phyloP scores from a whole-genome alignment of 495 filamentous ascomycete genomes.

The Tuber indicum region DNA sequence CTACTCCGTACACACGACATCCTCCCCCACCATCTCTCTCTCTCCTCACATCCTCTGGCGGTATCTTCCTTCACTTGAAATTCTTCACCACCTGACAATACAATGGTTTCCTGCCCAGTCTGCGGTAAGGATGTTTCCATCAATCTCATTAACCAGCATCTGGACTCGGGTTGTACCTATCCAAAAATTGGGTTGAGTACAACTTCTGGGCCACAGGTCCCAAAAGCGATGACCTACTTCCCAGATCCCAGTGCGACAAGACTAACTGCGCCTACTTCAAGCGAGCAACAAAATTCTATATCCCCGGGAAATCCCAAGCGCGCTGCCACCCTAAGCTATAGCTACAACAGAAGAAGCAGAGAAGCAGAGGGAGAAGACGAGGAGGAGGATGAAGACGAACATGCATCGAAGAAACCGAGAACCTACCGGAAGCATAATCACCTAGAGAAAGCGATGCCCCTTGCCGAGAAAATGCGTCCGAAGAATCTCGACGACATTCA shows the following conservation, averaged over 20 bases:
- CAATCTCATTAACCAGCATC: slow-evolving; percentile 77
- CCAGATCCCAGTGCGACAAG: background rate
- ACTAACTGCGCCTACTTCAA: background rate
- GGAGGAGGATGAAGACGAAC: slow-evolving; percentile 7
- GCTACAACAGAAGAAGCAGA: slow-evolving; percentile 13
- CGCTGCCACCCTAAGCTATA: slow-evolving; percentile 2
- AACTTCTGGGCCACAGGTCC: background rate
- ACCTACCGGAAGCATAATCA: slow-evolving; percentile 52
- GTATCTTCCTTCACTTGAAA: background rate
- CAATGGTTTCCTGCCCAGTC: slow-evolving; percentile 76
- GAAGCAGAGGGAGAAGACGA: slow-evolving; percentile 2
- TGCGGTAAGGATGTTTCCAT: slow-evolving; percentile 71
- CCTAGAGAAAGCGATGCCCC: slow-evolving; percentile 65
- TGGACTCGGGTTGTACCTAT: slow-evolving; percentile 71
- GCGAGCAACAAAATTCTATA: background rate
- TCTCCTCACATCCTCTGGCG: background rate
- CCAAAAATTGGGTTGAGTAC: slow-evolving; percentile 39
- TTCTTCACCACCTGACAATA: slow-evolving; percentile 6
- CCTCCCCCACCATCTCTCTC: background rate
- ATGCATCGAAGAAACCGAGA: slow-evolving; percentile 12
- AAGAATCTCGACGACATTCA: slow-evolving; percentile 74
- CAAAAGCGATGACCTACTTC: background rate
- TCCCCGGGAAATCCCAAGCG: background rate
- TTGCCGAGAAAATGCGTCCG: slow-evolving; percentile 93
- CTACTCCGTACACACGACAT: background rate